Conservation (phyloP, 805 yeast species). For the Candida quercuum region DNA sequence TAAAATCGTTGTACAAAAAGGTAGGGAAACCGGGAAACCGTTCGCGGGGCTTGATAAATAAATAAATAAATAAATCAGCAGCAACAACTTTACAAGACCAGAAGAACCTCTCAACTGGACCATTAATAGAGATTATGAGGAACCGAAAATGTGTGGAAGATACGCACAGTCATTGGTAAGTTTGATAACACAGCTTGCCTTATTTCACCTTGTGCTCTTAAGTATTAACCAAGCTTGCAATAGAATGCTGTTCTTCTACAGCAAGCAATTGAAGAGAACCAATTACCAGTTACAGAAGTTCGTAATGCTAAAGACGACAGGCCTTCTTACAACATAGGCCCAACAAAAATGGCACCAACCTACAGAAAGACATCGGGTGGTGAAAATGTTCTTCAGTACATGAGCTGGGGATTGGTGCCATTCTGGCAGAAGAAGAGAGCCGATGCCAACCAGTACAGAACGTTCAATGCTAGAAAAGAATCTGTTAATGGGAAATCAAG, state of each 20-base stretch:
- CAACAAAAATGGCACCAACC: conserved; percentile 47
- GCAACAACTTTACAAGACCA: too few relatives aligned
- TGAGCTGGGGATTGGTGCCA: conserved; percentile 84
- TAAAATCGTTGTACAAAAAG: too few relatives aligned
- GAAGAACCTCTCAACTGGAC: too few relatives aligned
- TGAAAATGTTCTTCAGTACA: conserved; percentile 34
- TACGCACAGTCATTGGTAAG: conserved; percentile 45
- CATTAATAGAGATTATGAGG: too few relatives aligned
- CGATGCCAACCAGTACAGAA: conserved; percentile 34
- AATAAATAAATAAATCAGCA: too few relatives aligned
- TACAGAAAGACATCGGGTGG: conserved; percentile 11
- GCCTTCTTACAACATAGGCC: conserved; percentile 55
- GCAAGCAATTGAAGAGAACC: conserved; percentile 7
- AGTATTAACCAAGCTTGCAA: too few relatives aligned
- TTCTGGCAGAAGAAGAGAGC: conserved; percentile 45
- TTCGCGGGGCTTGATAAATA: too few relatives aligned
- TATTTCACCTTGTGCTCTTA: too few relatives aligned
- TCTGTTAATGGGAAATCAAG: conserved; percentile 41
- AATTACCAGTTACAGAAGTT: conserved; percentile 3
- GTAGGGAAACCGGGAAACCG: too few relatives aligned
- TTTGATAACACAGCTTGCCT: too few relatives aligned
- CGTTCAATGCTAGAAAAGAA: conserved; percentile 75
- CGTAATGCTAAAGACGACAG: conserved; percentile 18
- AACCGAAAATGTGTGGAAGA: conserved; percentile 54
- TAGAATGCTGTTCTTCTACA: conserved; percentile 13